Evolutionary conservation across 331 rosid species (phyloP), one percentile per base, ranked within the genome.

Genomic region (Ulmus americana): DNA sequence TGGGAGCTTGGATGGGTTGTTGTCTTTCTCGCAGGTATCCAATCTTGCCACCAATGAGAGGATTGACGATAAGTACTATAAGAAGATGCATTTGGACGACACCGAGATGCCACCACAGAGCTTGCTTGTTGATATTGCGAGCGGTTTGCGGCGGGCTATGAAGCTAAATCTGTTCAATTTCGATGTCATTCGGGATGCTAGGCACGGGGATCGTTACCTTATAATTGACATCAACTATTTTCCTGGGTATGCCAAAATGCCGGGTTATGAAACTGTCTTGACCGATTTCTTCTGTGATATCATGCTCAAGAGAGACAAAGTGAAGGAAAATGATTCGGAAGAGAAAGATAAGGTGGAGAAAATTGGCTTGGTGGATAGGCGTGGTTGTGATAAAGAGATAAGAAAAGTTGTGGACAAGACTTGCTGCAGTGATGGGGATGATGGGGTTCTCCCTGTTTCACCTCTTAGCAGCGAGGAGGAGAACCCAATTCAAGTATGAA

Each of bases 201-300:
- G 88, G 69, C 81, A 48, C 53, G 89, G 85, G 43, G 83, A 84
- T 40, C 87, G 95, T 16, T 88, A 91, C 55, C 84, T 91, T 63
- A 91, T 91, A 42, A 81, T 91, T 61, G 97, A 91, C 77, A 91
- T 91, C 14, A 91, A 91, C 59, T 91, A 91, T 64, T 91, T 91
- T 73, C 97, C 97, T 7, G 97, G 97, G 55, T 91, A 88, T 57
- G 97, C 97, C 13, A 91, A 91, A 80, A 86, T 91, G 97, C 97
- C 96, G 1, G 85, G 89, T 5, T 91, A 91, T 18, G 97, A 91
- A 82, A 75, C 68, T 15, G 75, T 86, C 45, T 65, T 91, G 81
- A 88, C 97, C 0, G 81, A 91, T 50, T 91, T 91, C 82, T 85
- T 91, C 79, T 82, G 84, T 28, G 97, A 88, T 22, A 63, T 83